Conservation (phyloP, 2,329 filamentous ascomycete species). For the Fonsecaea nubica region DNA sequence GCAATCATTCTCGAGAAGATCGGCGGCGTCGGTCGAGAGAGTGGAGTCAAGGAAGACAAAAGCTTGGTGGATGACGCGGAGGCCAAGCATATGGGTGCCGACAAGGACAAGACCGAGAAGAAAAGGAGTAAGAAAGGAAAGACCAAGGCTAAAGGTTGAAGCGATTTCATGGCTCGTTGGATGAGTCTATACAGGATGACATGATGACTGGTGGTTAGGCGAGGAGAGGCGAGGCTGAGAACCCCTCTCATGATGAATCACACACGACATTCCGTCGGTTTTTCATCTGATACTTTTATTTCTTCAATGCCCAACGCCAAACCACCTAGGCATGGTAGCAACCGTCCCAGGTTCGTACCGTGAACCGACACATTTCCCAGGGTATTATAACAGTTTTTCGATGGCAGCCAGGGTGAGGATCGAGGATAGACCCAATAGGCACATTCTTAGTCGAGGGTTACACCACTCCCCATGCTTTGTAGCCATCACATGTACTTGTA, state of each 20-base stretch:
- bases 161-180: not conserved
- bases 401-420: no score
- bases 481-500: not conserved
- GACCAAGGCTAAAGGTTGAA: not conserved
- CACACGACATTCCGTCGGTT: no score
- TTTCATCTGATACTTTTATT: no score
- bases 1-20: conserved; percentile 51
- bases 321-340: no score
- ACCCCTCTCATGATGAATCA: not conserved
- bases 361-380: no score
- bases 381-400: no score
- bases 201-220: not conserved
- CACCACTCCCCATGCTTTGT: not conserved
- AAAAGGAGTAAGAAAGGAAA: conserved; percentile 20
- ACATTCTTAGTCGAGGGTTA: no score
- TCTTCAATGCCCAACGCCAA: no score
- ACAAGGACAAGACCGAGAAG: conserved; percentile 9
- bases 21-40: conserved; percentile 2
- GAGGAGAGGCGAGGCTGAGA: not conserved
- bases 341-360: no score
- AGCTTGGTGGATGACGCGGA: not conserved
- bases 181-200: not conserved
- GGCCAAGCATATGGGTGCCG: not conserved
- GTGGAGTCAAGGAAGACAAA: conserved; percentile 13
- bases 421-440: no score